Evolutionary conservation across 2,329 filamentous ascomycete genomes (phyloP), one percentile per base, ranked within the genome.

Genomic region (Penicillium italicum): DNA sequence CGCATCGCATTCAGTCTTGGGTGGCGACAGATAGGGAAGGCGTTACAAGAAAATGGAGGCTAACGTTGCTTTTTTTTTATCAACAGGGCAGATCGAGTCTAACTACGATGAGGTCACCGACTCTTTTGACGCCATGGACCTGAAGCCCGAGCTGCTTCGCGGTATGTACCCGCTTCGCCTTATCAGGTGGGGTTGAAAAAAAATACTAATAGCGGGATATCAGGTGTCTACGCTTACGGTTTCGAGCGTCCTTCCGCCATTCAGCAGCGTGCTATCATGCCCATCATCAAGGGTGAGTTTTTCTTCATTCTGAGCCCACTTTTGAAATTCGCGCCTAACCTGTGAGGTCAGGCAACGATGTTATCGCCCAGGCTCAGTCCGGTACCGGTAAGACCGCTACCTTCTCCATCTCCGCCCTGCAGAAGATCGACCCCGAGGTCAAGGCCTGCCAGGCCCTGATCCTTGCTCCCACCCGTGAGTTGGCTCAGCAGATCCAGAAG

Each of bases 61-160:
- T 62, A 58, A 66, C 57, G 44, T 53, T 4, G 4, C 51, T 61
- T 45, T 64, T 58, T 56, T 20, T n/a, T 34, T 43, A n/a, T 43
- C 18, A 76, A 72, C 77, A 96, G 93, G 88, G 80, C 91, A 96
- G 83, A 99, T 99, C 85, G 95, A 99, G 86, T 96, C 92, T 77
- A 99, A 99, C 90, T 99, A 97, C 83, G 94, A 99, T 85, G 92
- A 97, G 86, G 92, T 93, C 74, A 93, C 94, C 80, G 95, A 99
- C 82, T 96, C 91, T 61, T 99, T 99, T 82, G 94, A 99, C 81
- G 85, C 92, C 72, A 99, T 99, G 94, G 88, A 87, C 81, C 86
- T 99, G 74, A 96, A 95, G 86, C 76, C 91, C 65, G 94, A 99
- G 84, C 89, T 99, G 74, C 91, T 99, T 76, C 91, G 94, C 81